Evolutionary conservation across 2,329 filamentous ascomycete genomes (phyloP).

Genomic region (Penicillium sp.): DNA sequence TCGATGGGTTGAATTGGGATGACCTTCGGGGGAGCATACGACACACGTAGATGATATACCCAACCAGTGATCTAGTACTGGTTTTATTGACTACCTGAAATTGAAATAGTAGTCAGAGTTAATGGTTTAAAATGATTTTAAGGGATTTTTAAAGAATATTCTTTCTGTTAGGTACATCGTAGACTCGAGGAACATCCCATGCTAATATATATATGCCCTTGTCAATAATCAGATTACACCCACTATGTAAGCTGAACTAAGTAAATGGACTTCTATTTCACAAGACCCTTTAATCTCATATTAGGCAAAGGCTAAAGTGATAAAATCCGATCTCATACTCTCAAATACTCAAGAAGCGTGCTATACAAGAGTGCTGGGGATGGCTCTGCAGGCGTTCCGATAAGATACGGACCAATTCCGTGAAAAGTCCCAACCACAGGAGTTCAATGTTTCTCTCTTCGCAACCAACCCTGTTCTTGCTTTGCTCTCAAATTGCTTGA

Average conservation of each 20-base stretch:
- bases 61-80: conserved; percentile 6
- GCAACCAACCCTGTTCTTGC: neutral
- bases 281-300: neutral
- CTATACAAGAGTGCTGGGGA: neutral
- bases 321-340: neutral
- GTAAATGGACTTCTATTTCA: neutral
- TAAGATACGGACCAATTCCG: conserved; percentile 4
- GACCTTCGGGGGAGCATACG: conserved; percentile 33
- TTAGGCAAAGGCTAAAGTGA: neutral
- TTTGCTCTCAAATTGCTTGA: neutral
- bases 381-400: neutral
- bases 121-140: neutral
- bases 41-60: conserved; percentile 17
- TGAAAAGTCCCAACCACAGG: conserved; percentile 6
- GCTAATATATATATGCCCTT: neutral
- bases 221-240: neutral
- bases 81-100: conserved; percentile 7
- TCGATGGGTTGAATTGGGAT: conserved; percentile 48
- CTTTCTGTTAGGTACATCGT: neutral
- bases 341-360: neutral
- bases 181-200: neutral
- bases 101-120: conserved; percentile 13
- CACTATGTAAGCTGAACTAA: neutral
- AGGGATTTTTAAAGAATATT: neutral
- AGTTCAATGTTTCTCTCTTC: neutral